These are phyloP conservation scores for Nicotiana tomentosiformis DNA, from an alignment of 257 asterid genomes.

Conservation along the genomic window DNA sequence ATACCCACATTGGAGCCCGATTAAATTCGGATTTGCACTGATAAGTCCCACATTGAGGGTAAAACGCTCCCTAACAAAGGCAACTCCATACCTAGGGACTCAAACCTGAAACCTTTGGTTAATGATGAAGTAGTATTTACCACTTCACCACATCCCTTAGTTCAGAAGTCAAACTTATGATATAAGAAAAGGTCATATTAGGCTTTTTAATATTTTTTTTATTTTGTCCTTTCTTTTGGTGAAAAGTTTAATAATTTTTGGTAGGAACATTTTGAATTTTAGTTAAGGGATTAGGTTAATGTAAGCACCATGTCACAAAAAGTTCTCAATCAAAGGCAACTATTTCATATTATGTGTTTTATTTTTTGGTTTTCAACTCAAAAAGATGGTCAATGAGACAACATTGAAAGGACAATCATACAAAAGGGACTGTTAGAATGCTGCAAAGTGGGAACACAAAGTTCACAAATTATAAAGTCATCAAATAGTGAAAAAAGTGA, in stretches of 20 bases:
- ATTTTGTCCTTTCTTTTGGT: neutral
- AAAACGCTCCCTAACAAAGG: too few relatives aligned
- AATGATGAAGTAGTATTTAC: too few relatives aligned
- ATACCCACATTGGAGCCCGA: too few relatives aligned
- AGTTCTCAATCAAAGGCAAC: neutral
- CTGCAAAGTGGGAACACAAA: neutral
- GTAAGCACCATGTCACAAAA: neutral
- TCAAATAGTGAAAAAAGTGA: neutral
- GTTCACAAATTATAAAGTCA: neutral
- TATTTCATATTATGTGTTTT: neutral
- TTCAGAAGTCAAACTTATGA: neutral
- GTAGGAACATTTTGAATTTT: neutral
- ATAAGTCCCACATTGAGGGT: too few relatives aligned
- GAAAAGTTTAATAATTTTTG: neutral
- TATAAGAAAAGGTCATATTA: neutral
- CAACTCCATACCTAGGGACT: too few relatives aligned
- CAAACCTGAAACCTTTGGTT: too few relatives aligned
- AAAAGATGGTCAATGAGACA: neutral
- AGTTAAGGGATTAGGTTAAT: neutral
- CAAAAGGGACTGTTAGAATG: neutral
- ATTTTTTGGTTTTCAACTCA: neutral
- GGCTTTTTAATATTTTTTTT: neutral
- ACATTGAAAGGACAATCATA: neutral
- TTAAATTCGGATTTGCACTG: too few relatives aligned
- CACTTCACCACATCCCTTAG: too few relatives aligned